Base-by-base conservation (phyloP, 176 grass and related monocot genomes). In the Eleusine indica region DNA sequence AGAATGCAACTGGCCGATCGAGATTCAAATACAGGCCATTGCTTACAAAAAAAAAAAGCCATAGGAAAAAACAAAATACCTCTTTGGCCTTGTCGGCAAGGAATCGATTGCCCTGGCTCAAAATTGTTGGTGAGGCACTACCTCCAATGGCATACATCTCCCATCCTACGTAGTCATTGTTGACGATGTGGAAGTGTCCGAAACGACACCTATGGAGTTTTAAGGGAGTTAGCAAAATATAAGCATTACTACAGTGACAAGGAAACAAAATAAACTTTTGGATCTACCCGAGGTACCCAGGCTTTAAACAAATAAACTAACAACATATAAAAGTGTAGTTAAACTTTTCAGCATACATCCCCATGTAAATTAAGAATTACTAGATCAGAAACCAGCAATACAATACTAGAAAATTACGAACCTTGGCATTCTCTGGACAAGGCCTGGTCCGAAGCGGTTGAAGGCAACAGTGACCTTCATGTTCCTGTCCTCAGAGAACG, bases 341-440 rank as follows among this genome's bases (percentile, higher is more conserved):
- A 35, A 35, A 35, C 32, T 35, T 35, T 35, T 35, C 32, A 35
- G 32, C 32, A 35, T 35, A 35, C 32, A 35, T 35, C 32, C 32
- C 32, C 32, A 35, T 35, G 32, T 35, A 35, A 35, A 35, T 35
- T 35, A 35, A 35, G 32, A 35, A 35, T 35, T 35, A 35, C 32
- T 35, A 44, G 6, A 44, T 44, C 5, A 44, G 42, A 44, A 9
- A 44, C 42, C 42, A 44, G 5, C 9, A 44, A 44, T 44, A 44
- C 42, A 44, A 8, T 44, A 44, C 42, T 44, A 8, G 42, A 47
- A 47, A 47, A 47, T 47, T 54, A 54, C 51, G 14, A 18, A 92
- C 28, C 94, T n/a, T 0, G 94, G 92, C 90, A 97, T 97, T 77
- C 94, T 73, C 89, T 97, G 94, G 41, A 94, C 94, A 7, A 97